Conservation (phyloP, 306 rosid species). For the Inga laurina region DNA sequence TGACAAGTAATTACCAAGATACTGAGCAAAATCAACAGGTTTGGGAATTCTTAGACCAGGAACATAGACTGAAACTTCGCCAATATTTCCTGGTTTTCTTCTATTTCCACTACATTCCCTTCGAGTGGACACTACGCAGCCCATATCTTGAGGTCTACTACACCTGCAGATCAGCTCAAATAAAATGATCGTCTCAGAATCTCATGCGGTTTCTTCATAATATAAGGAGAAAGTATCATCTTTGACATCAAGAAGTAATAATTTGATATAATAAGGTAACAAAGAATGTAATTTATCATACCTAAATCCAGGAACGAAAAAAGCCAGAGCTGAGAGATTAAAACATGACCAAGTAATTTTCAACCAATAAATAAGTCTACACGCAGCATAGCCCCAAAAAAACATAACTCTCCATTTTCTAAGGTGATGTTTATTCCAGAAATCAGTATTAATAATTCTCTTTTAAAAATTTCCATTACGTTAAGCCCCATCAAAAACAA, state of each 20-base stretch:
- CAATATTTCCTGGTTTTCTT: constrained; percentile 85
- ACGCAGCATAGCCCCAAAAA: constrained; percentile 47
- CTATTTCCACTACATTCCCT: constrained; percentile 78
- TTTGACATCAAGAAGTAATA: constrained; percentile 35
- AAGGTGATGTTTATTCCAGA: background rate
- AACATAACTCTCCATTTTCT: constrained; percentile 40
- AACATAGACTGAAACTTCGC: constrained; percentile 94
- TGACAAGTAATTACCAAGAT: constrained; percentile 73
- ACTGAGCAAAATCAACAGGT: constrained; percentile 81
- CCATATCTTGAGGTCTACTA: constrained; percentile 61
- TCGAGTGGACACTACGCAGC: constrained; percentile 72
- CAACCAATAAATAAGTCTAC: constrained; percentile 79
- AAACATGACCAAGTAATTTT: constrained; percentile 47
- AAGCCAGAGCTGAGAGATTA: constrained; percentile 38
- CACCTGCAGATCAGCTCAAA: constrained; percentile 42
- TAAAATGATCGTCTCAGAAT: constrained; percentile 35
- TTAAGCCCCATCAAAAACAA: background rate
- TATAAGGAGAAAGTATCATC: constrained; percentile 12
- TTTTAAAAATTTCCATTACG: constrained; percentile 26
- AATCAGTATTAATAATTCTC: constrained; percentile 25
- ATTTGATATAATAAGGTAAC: constrained; percentile 11
- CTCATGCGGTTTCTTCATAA: background rate
- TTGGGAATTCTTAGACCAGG: constrained; percentile 94
- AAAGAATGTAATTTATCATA: constrained; percentile 23
- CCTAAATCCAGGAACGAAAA: constrained; percentile 41